These are phyloP conservation scores for Tremellales sp. DNA, from an alignment of 1,284 basidiomycete genomes.

Conservation along the genomic window DNA sequence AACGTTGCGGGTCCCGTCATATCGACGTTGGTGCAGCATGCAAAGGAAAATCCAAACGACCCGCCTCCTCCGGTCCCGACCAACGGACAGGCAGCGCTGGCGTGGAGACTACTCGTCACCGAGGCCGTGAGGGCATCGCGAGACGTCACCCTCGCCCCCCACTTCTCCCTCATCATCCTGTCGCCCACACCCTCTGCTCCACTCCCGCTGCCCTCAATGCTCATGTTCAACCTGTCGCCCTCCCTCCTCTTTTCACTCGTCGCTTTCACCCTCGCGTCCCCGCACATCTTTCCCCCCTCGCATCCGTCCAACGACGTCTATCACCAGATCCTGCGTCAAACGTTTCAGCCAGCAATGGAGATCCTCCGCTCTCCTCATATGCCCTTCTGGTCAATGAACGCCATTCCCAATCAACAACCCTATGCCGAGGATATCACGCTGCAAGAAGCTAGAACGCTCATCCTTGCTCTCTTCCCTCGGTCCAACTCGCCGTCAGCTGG, in stretches of 20 bases:
- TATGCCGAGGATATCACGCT: constrained; percentile 39
- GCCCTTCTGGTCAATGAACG: constrained; percentile 38
- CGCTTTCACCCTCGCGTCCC: constrained; percentile 43
- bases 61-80: constrained; percentile 41
- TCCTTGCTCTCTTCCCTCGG: constrained; percentile 43
- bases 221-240: constrained; percentile 41
- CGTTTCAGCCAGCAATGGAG: constrained; percentile 39
- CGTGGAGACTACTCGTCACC: constrained; percentile 45
- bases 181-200: constrained; percentile 40
- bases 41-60: constrained; percentile 39
- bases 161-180: constrained; percentile 47
- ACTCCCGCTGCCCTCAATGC: constrained; percentile 42
- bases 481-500: constrained; percentile 20
- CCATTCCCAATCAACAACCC: constrained; percentile 30
- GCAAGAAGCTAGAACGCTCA: constrained; percentile 44
- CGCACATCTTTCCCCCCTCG: constrained; percentile 37
- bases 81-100: constrained; percentile 34
- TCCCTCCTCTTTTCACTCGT: constrained; percentile 41
- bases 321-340: constrained; percentile 35
- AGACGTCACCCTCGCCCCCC: constrained; percentile 45
- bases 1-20: constrained; percentile 56
- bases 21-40: constrained; percentile 41
- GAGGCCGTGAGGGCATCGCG: constrained; percentile 45
- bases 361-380: constrained; percentile 31
- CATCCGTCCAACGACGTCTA: constrained; percentile 37